Evolutionary conservation across 2,329 filamentous ascomycete genomes (phyloP).

Genomic region (Hypoxylon sp.): DNA sequence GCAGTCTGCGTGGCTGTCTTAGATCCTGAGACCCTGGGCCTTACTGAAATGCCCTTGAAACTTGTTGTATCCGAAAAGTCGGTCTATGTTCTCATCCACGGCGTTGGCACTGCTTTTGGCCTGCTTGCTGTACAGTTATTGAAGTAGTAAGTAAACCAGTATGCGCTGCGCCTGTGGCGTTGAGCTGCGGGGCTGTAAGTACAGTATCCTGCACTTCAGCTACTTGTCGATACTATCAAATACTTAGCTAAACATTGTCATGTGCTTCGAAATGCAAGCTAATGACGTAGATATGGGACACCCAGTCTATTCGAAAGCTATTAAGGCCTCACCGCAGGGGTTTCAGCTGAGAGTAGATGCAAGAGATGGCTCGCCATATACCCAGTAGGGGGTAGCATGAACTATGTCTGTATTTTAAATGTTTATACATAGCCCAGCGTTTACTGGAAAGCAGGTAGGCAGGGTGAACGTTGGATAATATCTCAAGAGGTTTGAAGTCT

Average conservation of each 20-base stretch:
- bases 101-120: neutral
- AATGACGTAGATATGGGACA: too few relatives aligned
- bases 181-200: neutral
- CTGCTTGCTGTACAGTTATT: neutral
- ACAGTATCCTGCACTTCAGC: neutral
- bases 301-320: too few relatives aligned
- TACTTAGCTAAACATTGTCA: neutral
- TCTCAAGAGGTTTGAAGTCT: too few relatives aligned
- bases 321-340: too few relatives aligned
- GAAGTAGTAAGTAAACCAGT: neutral
- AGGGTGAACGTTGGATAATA: too few relatives aligned
- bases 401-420: too few relatives aligned
- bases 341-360: too few relatives aligned
- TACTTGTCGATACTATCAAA: neutral
- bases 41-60: neutral
- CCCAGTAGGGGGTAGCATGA: too few relatives aligned
- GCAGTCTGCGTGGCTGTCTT: neutral
- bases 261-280: too few relatives aligned
- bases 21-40: neutral
- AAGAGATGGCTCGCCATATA: too few relatives aligned
- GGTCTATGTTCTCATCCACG: neutral
- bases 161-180: neutral
- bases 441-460: too few relatives aligned
- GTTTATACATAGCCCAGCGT: too few relatives aligned
- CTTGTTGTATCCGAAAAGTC: neutral